Evolutionary conservation across 208 protist species (phyloP).

Genomic region (Wallacemonas sp.): DNA sequence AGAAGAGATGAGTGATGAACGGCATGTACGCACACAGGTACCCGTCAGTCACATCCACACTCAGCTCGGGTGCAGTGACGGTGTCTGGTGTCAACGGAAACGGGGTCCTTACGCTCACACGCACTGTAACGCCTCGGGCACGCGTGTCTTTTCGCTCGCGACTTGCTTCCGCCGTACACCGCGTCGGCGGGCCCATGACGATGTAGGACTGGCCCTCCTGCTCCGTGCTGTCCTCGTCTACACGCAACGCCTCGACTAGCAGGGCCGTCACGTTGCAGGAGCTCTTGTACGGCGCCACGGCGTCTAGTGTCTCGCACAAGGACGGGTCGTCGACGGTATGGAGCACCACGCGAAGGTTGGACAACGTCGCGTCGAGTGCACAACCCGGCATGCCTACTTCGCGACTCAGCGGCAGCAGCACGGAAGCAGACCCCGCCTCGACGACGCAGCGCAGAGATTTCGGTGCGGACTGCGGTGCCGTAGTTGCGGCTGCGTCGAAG

Average conservation of each 20-base stretch:
- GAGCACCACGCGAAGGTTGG: background rate
- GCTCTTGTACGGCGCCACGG: background rate
- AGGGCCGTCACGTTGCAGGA: conserved; percentile 3
- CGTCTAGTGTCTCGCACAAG: background rate
- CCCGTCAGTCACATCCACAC: conserved; percentile 2
- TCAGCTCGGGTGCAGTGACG: background rate
- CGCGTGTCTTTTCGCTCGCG: too few relatives aligned
- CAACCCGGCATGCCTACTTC: conserved; percentile 1
- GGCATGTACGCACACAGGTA: conserved; percentile 23
- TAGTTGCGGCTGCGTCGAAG: too few relatives aligned
- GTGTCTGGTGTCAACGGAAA: background rate
- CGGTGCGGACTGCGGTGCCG: too few relatives aligned
- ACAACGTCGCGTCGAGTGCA: background rate
- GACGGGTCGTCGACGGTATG: background rate
- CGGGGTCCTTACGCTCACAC: background rate
- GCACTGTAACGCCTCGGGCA: background rate
- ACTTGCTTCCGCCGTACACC: too few relatives aligned
- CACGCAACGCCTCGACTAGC: conserved; percentile 16
- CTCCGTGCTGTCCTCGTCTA: conserved; percentile 20
- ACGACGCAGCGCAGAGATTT: background rate
- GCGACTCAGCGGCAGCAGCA: conserved; percentile 6
- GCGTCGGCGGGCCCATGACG: conserved; percentile 17
- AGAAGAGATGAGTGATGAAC: conserved; percentile 17
- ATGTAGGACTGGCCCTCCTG: background rate
- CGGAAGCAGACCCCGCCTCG: background rate